Evolutionary conservation across 768 basidiomycete genomes (phyloP).

Genomic region (Tricholoma bakamatsutake): DNA sequence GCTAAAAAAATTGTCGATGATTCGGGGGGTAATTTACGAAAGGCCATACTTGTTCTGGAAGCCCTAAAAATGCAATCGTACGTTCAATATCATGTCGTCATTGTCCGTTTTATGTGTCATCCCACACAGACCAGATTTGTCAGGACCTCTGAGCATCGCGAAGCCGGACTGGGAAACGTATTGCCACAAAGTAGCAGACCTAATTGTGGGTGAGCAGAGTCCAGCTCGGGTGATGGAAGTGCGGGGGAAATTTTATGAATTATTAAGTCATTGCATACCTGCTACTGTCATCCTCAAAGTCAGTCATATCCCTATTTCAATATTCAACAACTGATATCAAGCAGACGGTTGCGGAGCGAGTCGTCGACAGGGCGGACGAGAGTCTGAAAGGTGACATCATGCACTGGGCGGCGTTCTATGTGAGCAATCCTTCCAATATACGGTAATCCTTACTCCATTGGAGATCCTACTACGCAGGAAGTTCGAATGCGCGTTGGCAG

Average conservation of each 20-base stretch:
- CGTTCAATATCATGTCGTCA: conserved; percentile 20
- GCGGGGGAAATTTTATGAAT: conserved; percentile 88
- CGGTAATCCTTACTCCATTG: background rate
- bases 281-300: conserved; percentile 90
- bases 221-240: conserved; percentile 90
- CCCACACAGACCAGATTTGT: conserved; percentile 65
- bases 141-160: conserved; percentile 73
- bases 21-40: conserved; percentile 86
- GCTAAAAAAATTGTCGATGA: conserved; percentile 73
- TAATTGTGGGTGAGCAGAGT: conserved; percentile 85
- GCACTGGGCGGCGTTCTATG: conserved; percentile 98
- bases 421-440: conserved; percentile 30
- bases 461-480: conserved; percentile 48
- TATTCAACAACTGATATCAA: background rate
- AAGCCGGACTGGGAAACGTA: conserved; percentile 99
- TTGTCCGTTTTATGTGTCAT: background rate
- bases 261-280: conserved; percentile 96
- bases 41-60: conserved; percentile 91
- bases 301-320: conserved; percentile 11
- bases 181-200: conserved; percentile 85
- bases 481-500: conserved; percentile 89
- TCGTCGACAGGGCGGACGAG: conserved; percentile 88
- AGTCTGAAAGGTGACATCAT: conserved; percentile 87
- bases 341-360: conserved; percentile 85
- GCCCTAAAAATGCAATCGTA: conserved; percentile 96